A percentile compares a stretch with the other conserved stretches of the same genome.
Evolutionary conservation across 176 grass and related monocot species (phyloP).

Genomic region (Zizania latifolia): DNA sequence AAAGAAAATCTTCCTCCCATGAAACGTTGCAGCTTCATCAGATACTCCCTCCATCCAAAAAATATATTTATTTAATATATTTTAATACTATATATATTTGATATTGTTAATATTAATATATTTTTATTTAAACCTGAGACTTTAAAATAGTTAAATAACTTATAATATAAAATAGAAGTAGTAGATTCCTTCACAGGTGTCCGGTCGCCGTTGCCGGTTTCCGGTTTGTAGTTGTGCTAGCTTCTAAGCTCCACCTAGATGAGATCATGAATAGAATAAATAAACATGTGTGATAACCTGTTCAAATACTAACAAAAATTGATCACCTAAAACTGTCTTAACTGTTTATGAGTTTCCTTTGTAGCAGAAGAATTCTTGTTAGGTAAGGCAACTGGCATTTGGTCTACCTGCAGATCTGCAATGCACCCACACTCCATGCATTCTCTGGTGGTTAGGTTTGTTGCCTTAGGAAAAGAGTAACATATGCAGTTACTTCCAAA

Average conservation of each 20-base stretch:
- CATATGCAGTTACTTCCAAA: not conserved
- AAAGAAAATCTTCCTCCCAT: no score
- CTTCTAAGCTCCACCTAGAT: not conserved
- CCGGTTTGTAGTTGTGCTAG: constrained; percentile 23
- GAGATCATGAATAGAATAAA: not conserved
- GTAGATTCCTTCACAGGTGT: no score
- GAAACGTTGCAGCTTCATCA: no score
- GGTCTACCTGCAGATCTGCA: not conserved
- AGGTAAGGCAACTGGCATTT: not conserved
- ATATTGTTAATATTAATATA: no score
- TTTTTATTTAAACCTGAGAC: no score
- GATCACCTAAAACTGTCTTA: not conserved
- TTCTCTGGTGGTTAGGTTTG: not conserved
- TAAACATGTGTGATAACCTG: not conserved
- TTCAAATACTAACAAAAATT: not conserved
- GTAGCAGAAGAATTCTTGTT: not conserved
- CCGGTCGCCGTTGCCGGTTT: not conserved
- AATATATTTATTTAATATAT: no score
- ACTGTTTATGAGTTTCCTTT: not conserved
- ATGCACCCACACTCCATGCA: not conserved
- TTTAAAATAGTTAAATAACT: no score
- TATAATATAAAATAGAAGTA: no score
- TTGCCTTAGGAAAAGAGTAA: constrained; percentile 13
- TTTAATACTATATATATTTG: no score
- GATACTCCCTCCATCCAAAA: no score